These are phyloP conservation scores for Trametes versicolor DNA, from an alignment of 1,284 basidiomycete genomes.

Conservation along the genomic window DNA sequence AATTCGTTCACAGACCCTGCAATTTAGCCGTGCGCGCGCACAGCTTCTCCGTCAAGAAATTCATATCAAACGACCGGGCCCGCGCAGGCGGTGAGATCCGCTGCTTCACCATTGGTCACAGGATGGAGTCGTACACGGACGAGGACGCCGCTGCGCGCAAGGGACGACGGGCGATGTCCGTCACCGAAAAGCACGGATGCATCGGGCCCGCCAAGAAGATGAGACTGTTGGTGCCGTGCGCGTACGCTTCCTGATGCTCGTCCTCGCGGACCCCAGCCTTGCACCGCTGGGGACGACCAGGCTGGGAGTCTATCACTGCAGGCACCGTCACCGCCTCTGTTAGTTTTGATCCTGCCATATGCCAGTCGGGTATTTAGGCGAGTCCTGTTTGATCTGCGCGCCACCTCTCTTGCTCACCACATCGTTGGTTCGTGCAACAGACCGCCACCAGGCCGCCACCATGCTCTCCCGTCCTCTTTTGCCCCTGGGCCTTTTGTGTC, in stretches of 20 bases:
- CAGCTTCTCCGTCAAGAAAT: neutral
- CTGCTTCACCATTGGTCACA: too few species aligned
- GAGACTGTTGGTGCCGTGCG: conserved; percentile 4
- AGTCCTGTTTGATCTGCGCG: neutral
- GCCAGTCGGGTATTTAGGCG: conserved; percentile 1
- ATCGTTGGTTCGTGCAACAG: neutral
- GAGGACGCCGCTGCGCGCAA: too few species aligned
- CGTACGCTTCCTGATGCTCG: conserved; percentile 1
- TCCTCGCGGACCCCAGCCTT: neutral
- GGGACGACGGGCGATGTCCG: neutral
- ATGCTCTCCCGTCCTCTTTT: neutral
- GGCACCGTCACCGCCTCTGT: neutral
- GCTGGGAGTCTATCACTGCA: neutral
- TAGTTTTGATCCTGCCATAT: neutral
- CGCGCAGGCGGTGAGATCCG: neutral
- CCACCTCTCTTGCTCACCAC: neutral
- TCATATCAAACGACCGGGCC: neutral
- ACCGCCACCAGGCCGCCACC: neutral
- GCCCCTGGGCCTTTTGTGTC: neutral
- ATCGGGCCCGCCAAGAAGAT: conserved; percentile 4
- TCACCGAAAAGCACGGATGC: conserved; percentile 1
- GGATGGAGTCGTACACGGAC: too few species aligned
- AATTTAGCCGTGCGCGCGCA: neutral
- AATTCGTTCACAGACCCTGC: neutral
- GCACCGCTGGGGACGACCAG: neutral